Conservation (phyloP, 164 flowering plant genomes). For the Annona cherimola region DNA sequence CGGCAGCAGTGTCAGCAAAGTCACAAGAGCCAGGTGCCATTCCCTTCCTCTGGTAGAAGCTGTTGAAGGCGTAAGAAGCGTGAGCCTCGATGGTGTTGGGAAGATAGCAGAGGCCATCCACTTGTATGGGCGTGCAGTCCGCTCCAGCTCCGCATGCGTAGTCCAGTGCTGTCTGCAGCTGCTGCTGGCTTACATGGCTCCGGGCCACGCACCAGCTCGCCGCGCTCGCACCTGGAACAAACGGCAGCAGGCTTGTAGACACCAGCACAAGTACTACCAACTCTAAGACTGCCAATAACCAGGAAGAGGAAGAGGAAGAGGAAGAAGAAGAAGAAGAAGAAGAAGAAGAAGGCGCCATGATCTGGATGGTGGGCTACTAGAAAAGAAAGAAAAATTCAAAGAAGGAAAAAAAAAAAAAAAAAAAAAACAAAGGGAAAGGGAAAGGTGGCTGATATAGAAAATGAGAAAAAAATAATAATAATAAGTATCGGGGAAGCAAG, state of each 20-base stretch:
- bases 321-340: too few relatives aligned
- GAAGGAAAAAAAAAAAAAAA: too few relatives aligned
- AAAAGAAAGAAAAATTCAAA: too few relatives aligned
- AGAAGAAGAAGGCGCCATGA: too few relatives aligned
- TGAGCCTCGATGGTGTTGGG: slow-evolving; percentile 79
- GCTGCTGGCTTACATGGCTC: slow-evolving; percentile 46
- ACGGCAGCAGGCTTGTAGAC: background rate
- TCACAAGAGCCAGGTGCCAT: slow-evolving; percentile 67
- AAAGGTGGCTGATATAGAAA: too few relatives aligned
- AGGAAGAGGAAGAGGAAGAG: too few relatives aligned
- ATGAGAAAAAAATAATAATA: too few relatives aligned
- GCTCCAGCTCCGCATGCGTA: slow-evolving; percentile 75
- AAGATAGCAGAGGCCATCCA: slow-evolving; percentile 59
- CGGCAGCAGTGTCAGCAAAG: slow-evolving; percentile 62
- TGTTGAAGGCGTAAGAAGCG: slow-evolving; percentile 85
- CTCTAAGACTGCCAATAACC: too few relatives aligned
- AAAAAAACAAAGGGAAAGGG: too few relatives aligned
- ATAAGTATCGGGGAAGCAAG: too few relatives aligned
- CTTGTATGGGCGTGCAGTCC: slow-evolving; percentile 57
- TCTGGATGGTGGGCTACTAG: too few relatives aligned
- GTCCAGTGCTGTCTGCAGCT: slow-evolving; percentile 56
- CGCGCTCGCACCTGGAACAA: slow-evolving; percentile 1
- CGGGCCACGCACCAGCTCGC: slow-evolving; percentile 67
- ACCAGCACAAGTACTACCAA: too few relatives aligned
- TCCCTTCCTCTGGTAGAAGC: slow-evolving; percentile 51